Conservation (phyloP, 108 stramenopile genomes). For the Pseudonitzschia multiseries region DNA sequence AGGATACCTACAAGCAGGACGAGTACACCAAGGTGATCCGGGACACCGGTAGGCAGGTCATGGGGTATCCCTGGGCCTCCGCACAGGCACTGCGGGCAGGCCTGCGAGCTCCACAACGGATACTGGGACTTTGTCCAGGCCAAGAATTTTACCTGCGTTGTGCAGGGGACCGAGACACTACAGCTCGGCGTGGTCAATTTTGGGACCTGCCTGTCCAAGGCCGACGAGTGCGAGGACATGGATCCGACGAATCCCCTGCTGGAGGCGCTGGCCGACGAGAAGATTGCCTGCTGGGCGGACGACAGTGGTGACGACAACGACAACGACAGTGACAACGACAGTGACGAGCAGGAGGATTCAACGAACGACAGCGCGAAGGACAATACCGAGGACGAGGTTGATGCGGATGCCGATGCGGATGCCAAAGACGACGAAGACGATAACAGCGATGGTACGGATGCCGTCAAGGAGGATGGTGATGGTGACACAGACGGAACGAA, state of each 20-base stretch:
- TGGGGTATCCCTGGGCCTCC: conserved; percentile 1
- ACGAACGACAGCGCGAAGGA: too few relatives aligned
- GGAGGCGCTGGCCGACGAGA: not conserved
- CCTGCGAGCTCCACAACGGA: not conserved
- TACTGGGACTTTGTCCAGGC: not conserved
- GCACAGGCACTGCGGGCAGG: not conserved
- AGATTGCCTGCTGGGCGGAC: not conserved
- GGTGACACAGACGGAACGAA: not conserved
- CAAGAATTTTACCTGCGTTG: conserved; percentile 4
- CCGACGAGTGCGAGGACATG: conserved; percentile 3
- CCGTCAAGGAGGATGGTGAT: not conserved
- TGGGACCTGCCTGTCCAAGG: not conserved
- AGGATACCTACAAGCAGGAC: not conserved
- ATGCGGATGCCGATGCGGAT: too few relatives aligned
- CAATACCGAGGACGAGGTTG: too few relatives aligned
- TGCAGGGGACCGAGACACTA: not conserved
- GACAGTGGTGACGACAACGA: not conserved
- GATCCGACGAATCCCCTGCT: not conserved
- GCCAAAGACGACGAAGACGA: not conserved
- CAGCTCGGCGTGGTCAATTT: not conserved
- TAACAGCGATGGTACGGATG: not conserved
- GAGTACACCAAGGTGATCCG: not conserved
- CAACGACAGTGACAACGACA: not conserved
- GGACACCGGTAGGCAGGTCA: not conserved
- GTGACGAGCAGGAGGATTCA: not conserved